phyloP scores from a whole-genome alignment of 2,329 filamentous ascomycete species.

The Cordyceps javanica region DNA sequence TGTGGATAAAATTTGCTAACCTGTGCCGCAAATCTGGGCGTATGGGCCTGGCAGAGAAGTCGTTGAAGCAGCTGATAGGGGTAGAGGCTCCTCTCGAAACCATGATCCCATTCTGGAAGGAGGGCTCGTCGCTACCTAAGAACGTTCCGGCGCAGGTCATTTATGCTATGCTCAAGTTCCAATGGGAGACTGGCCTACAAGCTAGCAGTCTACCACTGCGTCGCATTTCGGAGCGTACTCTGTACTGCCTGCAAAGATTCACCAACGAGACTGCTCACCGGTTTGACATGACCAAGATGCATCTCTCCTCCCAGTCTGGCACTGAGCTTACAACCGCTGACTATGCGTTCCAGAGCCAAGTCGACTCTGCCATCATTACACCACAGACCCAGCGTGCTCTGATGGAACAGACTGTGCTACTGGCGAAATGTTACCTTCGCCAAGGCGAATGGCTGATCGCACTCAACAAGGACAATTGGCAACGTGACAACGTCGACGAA shows the following conservation, averaged over 20 bases:
- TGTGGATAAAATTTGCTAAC: slow-evolving; percentile 99
- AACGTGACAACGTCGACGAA: slow-evolving; percentile 76
- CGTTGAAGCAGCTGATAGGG: slow-evolving; percentile 82
- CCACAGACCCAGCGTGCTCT: slow-evolving; percentile 47
- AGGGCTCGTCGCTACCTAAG: slow-evolving; percentile 27
- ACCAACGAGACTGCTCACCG: slow-evolving; percentile 52
- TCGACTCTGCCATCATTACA: slow-evolving; percentile 39
- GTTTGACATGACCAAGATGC: slow-evolving; percentile 47
- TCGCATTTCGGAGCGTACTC: slow-evolving; percentile 46
- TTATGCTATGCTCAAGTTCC: slow-evolving; percentile 95
- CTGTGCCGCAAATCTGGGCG: slow-evolving; percentile 94
- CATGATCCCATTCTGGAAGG: slow-evolving; percentile 55
- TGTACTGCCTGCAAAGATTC: slow-evolving; percentile 55
- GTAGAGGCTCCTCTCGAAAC: slow-evolving; percentile 57
- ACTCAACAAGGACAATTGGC: slow-evolving; percentile 83
- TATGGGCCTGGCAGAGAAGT: slow-evolving; percentile 92
- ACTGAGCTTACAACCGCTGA: slow-evolving; percentile 41
- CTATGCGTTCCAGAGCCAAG: slow-evolving; percentile 43
- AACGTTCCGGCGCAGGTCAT: slow-evolving; percentile 70
- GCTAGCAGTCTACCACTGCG: slow-evolving; percentile 33
- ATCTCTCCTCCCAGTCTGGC: slow-evolving; percentile 40
- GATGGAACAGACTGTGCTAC: slow-evolving; percentile 59
- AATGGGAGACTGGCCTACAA: slow-evolving; percentile 81
- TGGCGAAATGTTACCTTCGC: slow-evolving; percentile 93
- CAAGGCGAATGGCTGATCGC: slow-evolving; percentile 94